Conservation (phyloP, 2,329 filamentous ascomycete species). For the Penicillium sp. region DNA sequence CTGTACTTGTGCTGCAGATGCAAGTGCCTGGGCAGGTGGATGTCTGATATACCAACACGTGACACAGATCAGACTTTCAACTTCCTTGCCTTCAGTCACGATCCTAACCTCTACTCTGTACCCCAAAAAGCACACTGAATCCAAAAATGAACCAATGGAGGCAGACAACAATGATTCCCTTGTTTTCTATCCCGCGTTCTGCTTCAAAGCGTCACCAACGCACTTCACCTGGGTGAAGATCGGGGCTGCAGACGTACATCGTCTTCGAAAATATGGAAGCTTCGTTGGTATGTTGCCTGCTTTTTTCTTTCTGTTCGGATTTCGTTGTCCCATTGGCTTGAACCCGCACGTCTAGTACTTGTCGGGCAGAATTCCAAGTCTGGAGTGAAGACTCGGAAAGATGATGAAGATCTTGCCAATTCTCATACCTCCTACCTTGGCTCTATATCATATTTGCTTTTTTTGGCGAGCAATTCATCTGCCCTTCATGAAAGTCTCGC, state of each 20-base stretch:
- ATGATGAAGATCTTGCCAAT: background rate
- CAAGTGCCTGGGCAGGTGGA: background rate
- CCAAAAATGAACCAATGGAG: slow-evolving; percentile 32
- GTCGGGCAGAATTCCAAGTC: background rate
- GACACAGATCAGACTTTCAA: background rate
- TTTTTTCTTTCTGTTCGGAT: background rate
- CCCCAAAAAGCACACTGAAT: background rate
- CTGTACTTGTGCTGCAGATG: background rate
- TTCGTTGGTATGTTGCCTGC: slow-evolving; percentile 52
- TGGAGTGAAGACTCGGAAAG: background rate
- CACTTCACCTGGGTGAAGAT: slow-evolving; percentile 66
- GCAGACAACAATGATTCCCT: slow-evolving; percentile 27
- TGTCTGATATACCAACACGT: slow-evolving; percentile 3
- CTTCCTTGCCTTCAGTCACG: background rate
- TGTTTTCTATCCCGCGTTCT: slow-evolving; percentile 60
- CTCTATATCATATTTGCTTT: no score
- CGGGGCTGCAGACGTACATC: slow-evolving; percentile 57
- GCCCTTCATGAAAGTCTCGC: background rate
- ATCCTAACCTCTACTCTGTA: background rate
- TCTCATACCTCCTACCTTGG: background rate
- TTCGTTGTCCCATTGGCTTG: background rate
- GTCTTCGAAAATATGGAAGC: slow-evolving; percentile 48
- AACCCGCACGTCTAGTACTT: background rate
- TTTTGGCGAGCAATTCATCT: no score
- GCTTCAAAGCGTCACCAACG: slow-evolving; percentile 62